phyloP scores from a whole-genome alignment of 805 yeast species.

The Blastobotrys peoriensis region DNA sequence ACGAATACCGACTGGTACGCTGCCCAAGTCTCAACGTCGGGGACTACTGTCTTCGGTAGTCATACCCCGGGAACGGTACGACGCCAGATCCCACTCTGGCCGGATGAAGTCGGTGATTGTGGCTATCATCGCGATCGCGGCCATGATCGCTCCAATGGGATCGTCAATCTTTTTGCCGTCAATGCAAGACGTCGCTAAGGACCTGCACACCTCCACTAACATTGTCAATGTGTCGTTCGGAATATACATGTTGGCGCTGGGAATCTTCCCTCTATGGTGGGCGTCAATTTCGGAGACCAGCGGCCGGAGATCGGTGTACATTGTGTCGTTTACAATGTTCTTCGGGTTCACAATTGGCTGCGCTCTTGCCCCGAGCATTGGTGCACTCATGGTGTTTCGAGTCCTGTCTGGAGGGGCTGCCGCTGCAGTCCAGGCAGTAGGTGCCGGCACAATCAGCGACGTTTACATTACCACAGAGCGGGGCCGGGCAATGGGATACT shows the following conservation, averaged over 20 bases:
- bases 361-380: conserved; percentile 56
- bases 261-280: conserved; percentile 88
- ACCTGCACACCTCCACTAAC: conserved; percentile 50
- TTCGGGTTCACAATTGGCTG: conserved; percentile 67
- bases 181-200: conserved; percentile 48
- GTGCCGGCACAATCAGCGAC: conserved; percentile 84
- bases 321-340: conserved; percentile 58
- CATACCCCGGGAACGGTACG: conserved; percentile 61
- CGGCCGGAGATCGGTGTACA: conserved; percentile 71
- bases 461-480: conserved; percentile 59
- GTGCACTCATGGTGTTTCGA: conserved; percentile 60
- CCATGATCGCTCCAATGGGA: conserved; percentile 84
- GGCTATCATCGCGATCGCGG: conserved; percentile 62
- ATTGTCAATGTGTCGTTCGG: conserved; percentile 77
- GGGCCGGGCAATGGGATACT: conserved; percentile 75
- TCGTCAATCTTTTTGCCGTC: conserved; percentile 81
- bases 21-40: conserved; percentile 37
- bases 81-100: conserved; percentile 59
- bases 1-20: background rate
- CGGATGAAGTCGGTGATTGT: conserved; percentile 50
- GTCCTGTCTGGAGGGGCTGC: conserved; percentile 73
- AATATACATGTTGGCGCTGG: conserved; percentile 64
- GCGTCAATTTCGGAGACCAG: conserved; percentile 66
- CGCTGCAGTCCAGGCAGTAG: conserved; percentile 82
- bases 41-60: conserved; percentile 52